phyloP scores from a whole-genome alignment of 768 basidiomycete genomes.

The Leccinum broughii region DNA sequence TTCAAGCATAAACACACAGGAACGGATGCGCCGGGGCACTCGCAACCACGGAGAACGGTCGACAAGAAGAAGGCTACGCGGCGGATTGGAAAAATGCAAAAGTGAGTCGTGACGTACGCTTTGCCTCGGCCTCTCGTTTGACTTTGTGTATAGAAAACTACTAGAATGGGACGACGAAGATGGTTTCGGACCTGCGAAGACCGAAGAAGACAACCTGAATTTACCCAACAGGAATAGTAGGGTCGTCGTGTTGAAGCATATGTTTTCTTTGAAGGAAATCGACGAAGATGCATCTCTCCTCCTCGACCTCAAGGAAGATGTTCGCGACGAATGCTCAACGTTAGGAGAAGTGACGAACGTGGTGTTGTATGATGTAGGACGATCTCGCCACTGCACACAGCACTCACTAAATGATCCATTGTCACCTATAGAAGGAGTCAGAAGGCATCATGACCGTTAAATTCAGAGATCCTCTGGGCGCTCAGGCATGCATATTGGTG shows the following conservation, averaged over 20 bases:
- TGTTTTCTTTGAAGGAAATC: conserved; percentile 88
- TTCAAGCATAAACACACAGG: conserved; percentile 67
- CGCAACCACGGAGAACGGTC: conserved; percentile 58
- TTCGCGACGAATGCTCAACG: conserved; percentile 87
- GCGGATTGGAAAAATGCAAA: conserved; percentile 85
- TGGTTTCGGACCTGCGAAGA: conserved; percentile 75
- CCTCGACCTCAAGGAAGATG: conserved; percentile 94
- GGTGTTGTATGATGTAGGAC: conserved; percentile 87
- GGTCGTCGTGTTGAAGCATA: conserved; percentile 91
- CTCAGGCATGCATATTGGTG: conserved; percentile 88
- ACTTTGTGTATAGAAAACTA: conserved; percentile 64
- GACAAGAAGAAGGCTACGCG: conserved; percentile 77
- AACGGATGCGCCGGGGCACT: conserved; percentile 40
- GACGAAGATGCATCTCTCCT: conserved; percentile 83
- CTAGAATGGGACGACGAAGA: conserved; percentile 95
- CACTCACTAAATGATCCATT: conserved; percentile 6
- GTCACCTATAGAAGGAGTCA: conserved; percentile 67
- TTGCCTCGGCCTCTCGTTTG: neutral
- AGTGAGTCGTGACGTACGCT: conserved; percentile 42
- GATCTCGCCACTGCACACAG: neutral
- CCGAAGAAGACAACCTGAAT: conserved; percentile 51
- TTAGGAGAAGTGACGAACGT: conserved; percentile 96
- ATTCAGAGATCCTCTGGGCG: conserved; percentile 89
- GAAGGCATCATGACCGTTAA: conserved; percentile 97
- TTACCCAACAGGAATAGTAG: conserved; percentile 58